These are phyloP conservation scores for Blastobotrys arbuscula DNA, from an alignment of 1,139 yeast genomes.

Conservation along the genomic window DNA sequence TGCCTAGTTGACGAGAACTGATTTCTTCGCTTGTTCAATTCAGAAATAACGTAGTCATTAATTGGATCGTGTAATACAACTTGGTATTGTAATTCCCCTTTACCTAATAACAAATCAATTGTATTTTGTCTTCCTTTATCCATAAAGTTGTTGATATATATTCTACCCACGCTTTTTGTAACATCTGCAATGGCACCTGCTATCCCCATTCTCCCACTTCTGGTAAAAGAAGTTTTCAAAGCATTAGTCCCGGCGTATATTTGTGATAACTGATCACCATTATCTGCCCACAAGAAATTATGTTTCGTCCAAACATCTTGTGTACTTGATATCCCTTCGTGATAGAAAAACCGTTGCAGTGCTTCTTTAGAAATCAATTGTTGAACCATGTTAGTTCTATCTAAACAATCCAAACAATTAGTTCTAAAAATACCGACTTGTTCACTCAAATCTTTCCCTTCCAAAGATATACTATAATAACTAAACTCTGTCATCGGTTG, in stretches of 20 bases:
- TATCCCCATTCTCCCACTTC: conserved; percentile 91
- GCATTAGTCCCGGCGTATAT: conserved; percentile 98
- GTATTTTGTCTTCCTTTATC: conserved; percentile 86
- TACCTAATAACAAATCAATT: conserved; percentile 80
- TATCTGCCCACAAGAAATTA: conserved; percentile 92
- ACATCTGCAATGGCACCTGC: conserved; percentile 97
- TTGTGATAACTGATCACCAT: conserved; percentile 95
- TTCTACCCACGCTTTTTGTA: conserved; percentile 88
- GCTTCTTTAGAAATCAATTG: conserved; percentile 72
- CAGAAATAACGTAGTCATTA: conserved; percentile 67
- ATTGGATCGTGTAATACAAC: conserved; percentile 85
- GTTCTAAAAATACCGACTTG: conserved; percentile 90
- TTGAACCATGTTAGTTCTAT: conserved; percentile 88
- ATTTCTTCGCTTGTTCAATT: conserved; percentile 46
- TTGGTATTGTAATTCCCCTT: conserved; percentile 62
- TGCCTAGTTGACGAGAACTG: conserved; percentile 57
- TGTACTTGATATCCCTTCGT: conserved; percentile 35
- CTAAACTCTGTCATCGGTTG: conserved; percentile 73
- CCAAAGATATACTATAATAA: conserved; percentile 57
- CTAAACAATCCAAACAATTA: conserved; percentile 92
- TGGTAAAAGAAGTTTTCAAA: conserved; percentile 82
- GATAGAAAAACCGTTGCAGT: conserved; percentile 57
- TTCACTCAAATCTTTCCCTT: conserved; percentile 51
- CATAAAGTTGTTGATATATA: conserved; percentile 92
- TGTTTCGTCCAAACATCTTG: conserved; percentile 59